These are phyloP conservation scores for Linnemannia schmuckeri DNA, from an alignment of 192 early-diverging fungal genomes.

Conservation along the genomic window DNA sequence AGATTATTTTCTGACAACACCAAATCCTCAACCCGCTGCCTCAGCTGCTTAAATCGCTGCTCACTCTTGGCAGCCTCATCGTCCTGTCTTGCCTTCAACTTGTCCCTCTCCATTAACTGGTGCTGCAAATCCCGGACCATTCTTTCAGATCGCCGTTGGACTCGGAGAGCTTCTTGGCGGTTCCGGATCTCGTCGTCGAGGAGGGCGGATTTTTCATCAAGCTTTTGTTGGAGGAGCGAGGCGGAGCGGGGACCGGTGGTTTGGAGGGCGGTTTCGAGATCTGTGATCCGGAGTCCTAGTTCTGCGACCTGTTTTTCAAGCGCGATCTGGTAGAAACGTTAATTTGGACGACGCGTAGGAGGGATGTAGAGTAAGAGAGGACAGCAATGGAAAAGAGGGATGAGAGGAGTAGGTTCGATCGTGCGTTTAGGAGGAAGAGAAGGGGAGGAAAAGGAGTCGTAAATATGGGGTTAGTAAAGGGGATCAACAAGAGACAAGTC, in stretches of 20 bases:
- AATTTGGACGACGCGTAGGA: background rate
- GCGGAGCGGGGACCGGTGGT: slow-evolving; percentile 69
- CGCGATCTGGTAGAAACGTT: slow-evolving; percentile 44
- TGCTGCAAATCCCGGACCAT: slow-evolving; percentile 89
- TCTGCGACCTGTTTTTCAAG: slow-evolving; percentile 92
- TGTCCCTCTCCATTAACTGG: slow-evolving; percentile 86
- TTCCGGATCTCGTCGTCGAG: slow-evolving; percentile 75
- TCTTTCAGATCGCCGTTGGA: slow-evolving; percentile 77
- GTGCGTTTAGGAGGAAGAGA: background rate
- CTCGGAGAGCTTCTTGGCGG: slow-evolving; percentile 71
- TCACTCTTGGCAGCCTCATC: slow-evolving; percentile 81
- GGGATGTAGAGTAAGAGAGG: background rate
- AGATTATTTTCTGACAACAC: slow-evolving; percentile 60
- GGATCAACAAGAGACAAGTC: background rate
- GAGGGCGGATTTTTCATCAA: slow-evolving; percentile 72
- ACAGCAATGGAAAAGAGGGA: background rate
- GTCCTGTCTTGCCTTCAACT: slow-evolving; percentile 72
- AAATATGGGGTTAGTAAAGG: background rate
- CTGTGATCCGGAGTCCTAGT: slow-evolving; percentile 79
- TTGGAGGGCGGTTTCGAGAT: slow-evolving; percentile 78
- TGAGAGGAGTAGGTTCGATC: background rate
- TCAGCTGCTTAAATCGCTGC: slow-evolving; percentile 74
- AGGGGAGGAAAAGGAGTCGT: slow-evolving; percentile 5
- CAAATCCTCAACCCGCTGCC: slow-evolving; percentile 76
- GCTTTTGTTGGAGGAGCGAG: slow-evolving; percentile 68